Evolutionary conservation across 805 yeast genomes (phyloP), one percentile per base, ranked within the genome.

Genomic region (Tetrapisispora nanseiensis): DNA sequence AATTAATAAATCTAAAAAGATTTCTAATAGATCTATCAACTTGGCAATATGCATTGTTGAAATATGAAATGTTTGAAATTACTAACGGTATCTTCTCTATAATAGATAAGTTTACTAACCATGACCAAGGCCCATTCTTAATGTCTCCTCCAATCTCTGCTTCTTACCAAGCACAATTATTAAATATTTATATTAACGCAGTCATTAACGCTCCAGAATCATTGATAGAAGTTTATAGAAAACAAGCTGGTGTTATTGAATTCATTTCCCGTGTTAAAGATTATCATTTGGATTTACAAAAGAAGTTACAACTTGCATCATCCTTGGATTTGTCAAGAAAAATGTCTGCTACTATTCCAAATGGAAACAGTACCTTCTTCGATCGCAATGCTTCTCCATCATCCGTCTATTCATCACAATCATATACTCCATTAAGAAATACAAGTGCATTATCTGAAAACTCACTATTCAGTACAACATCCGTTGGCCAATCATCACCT

Each of bases 21-120:
- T 74, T 69, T 49, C 51, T 75, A 30, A 57, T 69, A 37, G 76
- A 76, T 50, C 52, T 69, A 19, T 61, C 76, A 3, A 61, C 74
- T 21, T 74, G 72, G 55, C 70, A 71, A 44, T 55, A 59, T 33
- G 71, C 68, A 29, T 62, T 75, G 40, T 45, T 56, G 11, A 52
- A 50, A 33, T 56, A 38, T 33, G 58, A 56, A 39, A 37, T 51
- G 46, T 55, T 49, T 30, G 61, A 56, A 43, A 46, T 55, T 15
- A 44, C 56, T 10, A 49, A 54, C 24, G 56, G 57, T 10, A 50
- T 55, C 6, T 55, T 56, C 29, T 47, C 54, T 13, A 44, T 56
- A 15, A 49, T 55, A 37, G 53, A 53, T 28, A 51, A 51, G 41
- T 54, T 54, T 37, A 51, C 52, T 1, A 49, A 44, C n/a, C 55